A percentile compares a stretch with the other conserved stretches of the same genome.
phyloP scores from a whole-genome alignment of 352 stramenopile species.

The Thalassiosira delicatula region DNA sequence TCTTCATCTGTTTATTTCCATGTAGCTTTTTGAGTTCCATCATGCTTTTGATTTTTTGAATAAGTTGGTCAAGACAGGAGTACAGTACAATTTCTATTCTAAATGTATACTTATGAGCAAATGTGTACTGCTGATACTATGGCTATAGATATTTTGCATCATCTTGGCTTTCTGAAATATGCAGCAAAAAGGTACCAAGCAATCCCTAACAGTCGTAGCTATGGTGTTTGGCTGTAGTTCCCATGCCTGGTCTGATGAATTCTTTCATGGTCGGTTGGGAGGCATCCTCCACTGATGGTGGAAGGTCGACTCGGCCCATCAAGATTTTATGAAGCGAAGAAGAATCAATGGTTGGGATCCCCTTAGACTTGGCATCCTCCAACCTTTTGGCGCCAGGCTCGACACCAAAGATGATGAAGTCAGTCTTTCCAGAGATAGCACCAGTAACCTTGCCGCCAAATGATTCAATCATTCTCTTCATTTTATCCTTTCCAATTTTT shows the following conservation, averaged over 20 bases:
- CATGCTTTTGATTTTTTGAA: too few species aligned
- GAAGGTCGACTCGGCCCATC: constrained; percentile 22
- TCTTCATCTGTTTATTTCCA: too few species aligned
- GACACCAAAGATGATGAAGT: constrained; percentile 70
- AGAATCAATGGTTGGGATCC: constrained; percentile 27
- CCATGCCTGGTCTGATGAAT: not conserved
- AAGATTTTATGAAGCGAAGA: constrained; percentile 26
- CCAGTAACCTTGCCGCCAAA: constrained; percentile 73
- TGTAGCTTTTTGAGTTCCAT: too few species aligned
- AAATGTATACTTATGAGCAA: too few species aligned
- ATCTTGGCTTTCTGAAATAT: too few species aligned
- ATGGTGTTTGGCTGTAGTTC: too few species aligned
- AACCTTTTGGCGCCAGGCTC: constrained; percentile 48
- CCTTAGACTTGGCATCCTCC: constrained; percentile 29
- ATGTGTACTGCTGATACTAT: too few species aligned
- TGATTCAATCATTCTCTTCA: constrained; percentile 65
- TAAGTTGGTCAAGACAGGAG: too few species aligned
- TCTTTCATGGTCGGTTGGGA: constrained; percentile 14
- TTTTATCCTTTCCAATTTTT: constrained; percentile 60
- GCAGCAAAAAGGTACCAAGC: too few species aligned
- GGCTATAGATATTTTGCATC: too few species aligned
- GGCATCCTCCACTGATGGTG: constrained; percentile 1
- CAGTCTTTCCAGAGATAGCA: constrained; percentile 70
- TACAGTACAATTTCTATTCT: too few species aligned
- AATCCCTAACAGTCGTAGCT: too few species aligned